Evolutionary conservation across 345 rosid genomes (phyloP).

Genomic region (Rhodamnia argentea): DNA sequence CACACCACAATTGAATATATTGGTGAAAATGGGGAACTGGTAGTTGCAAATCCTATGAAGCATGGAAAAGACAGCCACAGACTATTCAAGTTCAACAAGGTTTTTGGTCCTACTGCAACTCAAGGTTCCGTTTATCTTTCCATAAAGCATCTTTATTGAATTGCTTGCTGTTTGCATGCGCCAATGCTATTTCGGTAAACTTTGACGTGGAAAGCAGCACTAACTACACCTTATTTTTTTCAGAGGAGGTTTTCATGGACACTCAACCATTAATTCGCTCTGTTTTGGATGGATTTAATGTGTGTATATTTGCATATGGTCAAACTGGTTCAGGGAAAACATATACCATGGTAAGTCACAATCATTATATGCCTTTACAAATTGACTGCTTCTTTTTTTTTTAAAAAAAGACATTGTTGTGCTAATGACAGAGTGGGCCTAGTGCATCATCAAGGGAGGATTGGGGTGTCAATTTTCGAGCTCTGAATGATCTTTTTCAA

Average conservation of each 20-base stretch:
- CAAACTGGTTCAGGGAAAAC: slow-evolving; percentile 99
- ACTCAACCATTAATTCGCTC: slow-evolving; percentile 89
- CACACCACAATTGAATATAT: slow-evolving; percentile 65
- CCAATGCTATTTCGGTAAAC: background rate
- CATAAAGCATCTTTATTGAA: background rate
- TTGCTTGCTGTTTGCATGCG: background rate
- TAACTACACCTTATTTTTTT: background rate
- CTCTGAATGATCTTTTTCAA: slow-evolving; percentile 85
- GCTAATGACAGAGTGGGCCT: slow-evolving; percentile 75
- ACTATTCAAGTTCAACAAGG: slow-evolving; percentile 86
- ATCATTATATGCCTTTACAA: background rate
- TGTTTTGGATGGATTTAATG: slow-evolving; percentile 92
- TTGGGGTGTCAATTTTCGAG: slow-evolving; percentile 97
- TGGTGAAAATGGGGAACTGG: slow-evolving; percentile 90
- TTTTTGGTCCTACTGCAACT: slow-evolving; percentile 65
- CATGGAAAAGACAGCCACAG: slow-evolving; percentile 71
- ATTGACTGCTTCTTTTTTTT: slow-evolving; percentile 1
- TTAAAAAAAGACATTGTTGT: background rate
- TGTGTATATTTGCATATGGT: slow-evolving; percentile 98
- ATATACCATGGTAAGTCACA: slow-evolving; percentile 70
- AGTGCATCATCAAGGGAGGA: slow-evolving; percentile 59
- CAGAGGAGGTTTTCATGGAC: slow-evolving; percentile 84
- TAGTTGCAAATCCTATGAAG: slow-evolving; percentile 73
- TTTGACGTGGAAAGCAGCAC: background rate
- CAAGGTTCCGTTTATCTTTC: slow-evolving; percentile 48